Evolutionary conservation across 2,329 filamentous ascomycete genomes (phyloP), one percentile per base, ranked within the genome.

Genomic region (Emydomyces testavorans): DNA sequence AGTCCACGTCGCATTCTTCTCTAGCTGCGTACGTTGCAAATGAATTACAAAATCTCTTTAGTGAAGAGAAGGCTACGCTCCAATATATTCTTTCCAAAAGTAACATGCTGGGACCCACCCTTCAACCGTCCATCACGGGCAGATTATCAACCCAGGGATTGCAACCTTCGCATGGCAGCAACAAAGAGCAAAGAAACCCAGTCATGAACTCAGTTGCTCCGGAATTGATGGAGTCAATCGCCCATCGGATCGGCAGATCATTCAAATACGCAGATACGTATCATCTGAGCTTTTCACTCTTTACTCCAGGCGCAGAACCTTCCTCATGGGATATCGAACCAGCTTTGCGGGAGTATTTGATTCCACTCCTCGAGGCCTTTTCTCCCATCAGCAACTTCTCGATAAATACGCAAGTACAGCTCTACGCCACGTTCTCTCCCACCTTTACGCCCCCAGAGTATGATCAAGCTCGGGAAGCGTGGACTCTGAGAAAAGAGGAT

Each of bases 191-290:
- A 49, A 50, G 57, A 51, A 50, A 54, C 46, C 58, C 62, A 6
- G 61, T 65, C 20, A 61, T 65, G 37, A 65, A 63, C 49, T 60
- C 62, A 1, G 57, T 62, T n/a, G 63, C 70, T 7, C 64, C 71
- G 13, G 62, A 74, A 29, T 63, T 74, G 8, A 63, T 71, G 79
- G 56, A 76, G 68, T 58, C 83, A 73, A 75, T 82, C 24, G 72
- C 73, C 51, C 72, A 72, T 48, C 83, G 88, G 52, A 85, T 85
- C 29, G 92, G 85, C 2, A 77, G 88, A 43, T 87, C 88, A 0
- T 77, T 96, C 60, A 93, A 90, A 62, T 94, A 95, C 62, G 83
- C 92, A 3, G 81, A 89, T 11, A 94, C 86, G 0, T 98, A 96
- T 62, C 92, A 98, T 62, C 72, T 98, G 23, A 94, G 89, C 0